These are phyloP conservation scores for Taxawa tesnikishii DNA, from an alignment of 2,329 filamentous ascomycete genomes.

Conservation along the genomic window DNA sequence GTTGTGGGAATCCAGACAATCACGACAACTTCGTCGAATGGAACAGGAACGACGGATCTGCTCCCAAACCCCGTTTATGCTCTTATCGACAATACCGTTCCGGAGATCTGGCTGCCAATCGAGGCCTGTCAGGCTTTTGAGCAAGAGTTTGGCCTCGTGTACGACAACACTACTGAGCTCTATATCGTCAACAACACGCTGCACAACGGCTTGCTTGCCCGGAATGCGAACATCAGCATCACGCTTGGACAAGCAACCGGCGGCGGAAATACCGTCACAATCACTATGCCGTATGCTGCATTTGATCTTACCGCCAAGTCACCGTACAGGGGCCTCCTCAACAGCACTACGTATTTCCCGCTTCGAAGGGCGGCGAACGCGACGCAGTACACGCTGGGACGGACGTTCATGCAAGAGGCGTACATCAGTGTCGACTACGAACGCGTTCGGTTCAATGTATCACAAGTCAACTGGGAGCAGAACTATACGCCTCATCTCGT, in stretches of 20 bases:
- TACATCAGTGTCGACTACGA: constrained; percentile 39
- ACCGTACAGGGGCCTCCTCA: constrained; percentile 43
- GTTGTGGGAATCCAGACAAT: constrained; percentile 43
- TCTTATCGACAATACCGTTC: constrained; percentile 27
- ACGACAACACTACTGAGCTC: constrained; percentile 20
- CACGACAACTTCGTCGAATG: constrained; percentile 16
- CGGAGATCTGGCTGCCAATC: constrained; percentile 28
- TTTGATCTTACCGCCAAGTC: constrained; percentile 33
- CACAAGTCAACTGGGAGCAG: constrained; percentile 19
- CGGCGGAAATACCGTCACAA: constrained; percentile 26
- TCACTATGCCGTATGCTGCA: constrained; percentile 36
- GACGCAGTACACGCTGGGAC: constrained; percentile 49
- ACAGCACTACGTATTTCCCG: constrained; percentile 55
- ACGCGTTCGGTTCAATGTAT: constrained; percentile 32
- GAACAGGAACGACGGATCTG: constrained; percentile 21
- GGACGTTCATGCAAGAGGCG: constrained; percentile 59
- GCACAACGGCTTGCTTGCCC: constrained; percentile 18
- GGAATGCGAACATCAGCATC: constrained; percentile 32
- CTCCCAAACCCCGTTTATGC: constrained; percentile 28
- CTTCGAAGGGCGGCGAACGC: constrained; percentile 44
- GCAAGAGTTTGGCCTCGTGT: constrained; percentile 23
- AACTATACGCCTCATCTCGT: constrained; percentile 14
- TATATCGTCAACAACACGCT: constrained; percentile 26
- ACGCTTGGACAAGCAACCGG: constrained; percentile 24
- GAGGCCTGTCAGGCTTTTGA: constrained; percentile 22